Evolutionary conservation across 2,329 filamentous ascomycete genomes (phyloP).

Genomic region (Venturia aucupariae): DNA sequence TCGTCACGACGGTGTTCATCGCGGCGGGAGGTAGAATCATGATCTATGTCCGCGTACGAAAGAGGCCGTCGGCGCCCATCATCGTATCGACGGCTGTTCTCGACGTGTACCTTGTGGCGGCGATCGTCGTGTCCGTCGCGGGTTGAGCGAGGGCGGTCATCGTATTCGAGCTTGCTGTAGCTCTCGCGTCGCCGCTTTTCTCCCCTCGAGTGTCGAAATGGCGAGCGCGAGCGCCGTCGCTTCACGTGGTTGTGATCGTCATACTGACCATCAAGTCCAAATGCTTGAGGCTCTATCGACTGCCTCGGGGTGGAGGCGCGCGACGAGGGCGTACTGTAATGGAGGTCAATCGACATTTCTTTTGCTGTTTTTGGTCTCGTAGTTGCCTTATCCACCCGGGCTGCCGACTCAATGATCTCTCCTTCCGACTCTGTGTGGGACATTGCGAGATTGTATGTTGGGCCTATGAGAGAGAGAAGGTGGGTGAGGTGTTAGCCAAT

Average conservation of each 20-base stretch:
- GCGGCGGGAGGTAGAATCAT: background rate
- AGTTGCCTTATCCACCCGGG: conserved; percentile 68
- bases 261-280: conserved; percentile 3
- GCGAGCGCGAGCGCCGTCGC: conserved; percentile 38
- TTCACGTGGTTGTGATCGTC: conserved; percentile 25
- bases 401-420: conserved; percentile 70
- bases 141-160: conserved; percentile 38
- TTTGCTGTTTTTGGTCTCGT: conserved; percentile 63
- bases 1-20: conserved; percentile 2
- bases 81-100: conserved; percentile 17
- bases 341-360: conserved; percentile 84
- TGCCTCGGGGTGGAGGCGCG: conserved; percentile 13
- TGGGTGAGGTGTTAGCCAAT: background rate
- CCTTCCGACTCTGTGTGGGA: conserved; percentile 65
- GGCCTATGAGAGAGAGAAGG: conserved; percentile 7
- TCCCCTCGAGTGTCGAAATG: conserved; percentile 41
- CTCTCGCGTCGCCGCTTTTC: conserved; percentile 56
- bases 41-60: conserved; percentile 7
- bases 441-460: conserved; percentile 23
- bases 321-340: conserved; percentile 54
- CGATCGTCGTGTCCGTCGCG: conserved; percentile 25
- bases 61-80: conserved; percentile 6
- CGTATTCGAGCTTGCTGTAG: conserved; percentile 21
- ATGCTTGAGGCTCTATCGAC: conserved; percentile 9
- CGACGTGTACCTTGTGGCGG: conserved; percentile 24